Base-by-base conservation (phyloP, 371 early-diverging fungal genomes). In the Mortierella sp. region DNA sequence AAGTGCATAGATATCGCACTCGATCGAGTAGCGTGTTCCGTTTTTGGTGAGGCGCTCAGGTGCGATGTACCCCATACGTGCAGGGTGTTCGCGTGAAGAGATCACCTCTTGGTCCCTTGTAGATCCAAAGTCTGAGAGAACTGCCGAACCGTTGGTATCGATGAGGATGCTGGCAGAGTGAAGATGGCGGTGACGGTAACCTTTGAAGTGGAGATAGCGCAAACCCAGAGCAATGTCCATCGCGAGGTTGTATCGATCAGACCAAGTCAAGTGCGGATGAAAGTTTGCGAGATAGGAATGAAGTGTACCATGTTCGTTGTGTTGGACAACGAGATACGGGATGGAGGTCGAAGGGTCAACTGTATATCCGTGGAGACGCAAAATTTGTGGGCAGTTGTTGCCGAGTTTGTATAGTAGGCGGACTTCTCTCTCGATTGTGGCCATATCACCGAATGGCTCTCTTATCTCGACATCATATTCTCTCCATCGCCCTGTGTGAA, bases 161-260 rank as follows among this genome's bases (percentile, higher is more conserved):
- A 80, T 69, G 14, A 80, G 66, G 54, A 80, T 68, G 60, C 81
- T 80, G 45, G 69, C 75, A 43, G 81, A 80, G 66, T 80, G 81
- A 6, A 80, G 69, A 37, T 80, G 81, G 22, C 81, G 81, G 30
- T 80, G 81, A 43, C 81, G 81, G 35, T 80, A 80, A 52, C 81
- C 81, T 65, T 72, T 80, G 47, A 68, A 62, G 58, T 80, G 81
- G 20, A 80, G 57, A 49, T 75, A 80, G 43, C 70, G 75, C 43
- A 80, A 65, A 12, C 81, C 81, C 6, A 75, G 47, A 5, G 81
- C 81, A 47, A 80, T 72, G 24, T 80, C 81, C 59, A 75, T 43
- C 0, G 81, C 81, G 11, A 80, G 81, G 47, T 80, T 80, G 58
- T 80, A 80, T 14, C 81, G 75, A 35, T 80, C 81, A 24, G 81